Conservation (phyloP, 345 rosid genomes). For the Euphorbia lathyris region DNA sequence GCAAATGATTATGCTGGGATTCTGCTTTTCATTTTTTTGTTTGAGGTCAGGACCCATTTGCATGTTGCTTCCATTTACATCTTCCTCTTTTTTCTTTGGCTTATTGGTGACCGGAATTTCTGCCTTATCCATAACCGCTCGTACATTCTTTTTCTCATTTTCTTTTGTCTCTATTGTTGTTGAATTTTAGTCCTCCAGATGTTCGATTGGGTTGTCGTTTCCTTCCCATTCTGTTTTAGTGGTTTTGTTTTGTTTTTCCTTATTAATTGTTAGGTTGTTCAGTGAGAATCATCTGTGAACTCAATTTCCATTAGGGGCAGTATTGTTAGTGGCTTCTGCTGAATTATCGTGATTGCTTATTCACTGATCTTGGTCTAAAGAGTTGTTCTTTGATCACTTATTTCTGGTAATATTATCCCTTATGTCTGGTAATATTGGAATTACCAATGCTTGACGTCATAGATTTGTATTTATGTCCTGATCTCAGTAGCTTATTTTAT, state of each 20-base stretch:
- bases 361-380: background rate
- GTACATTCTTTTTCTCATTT: background rate
- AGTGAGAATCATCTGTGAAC: background rate
- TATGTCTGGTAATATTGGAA: background rate
- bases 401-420: too few species aligned
- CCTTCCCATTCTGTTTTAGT: background rate
- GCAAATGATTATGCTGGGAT: background rate
- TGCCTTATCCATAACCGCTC: background rate
- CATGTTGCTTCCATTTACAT: constrained; percentile 1
- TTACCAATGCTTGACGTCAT: constrained; percentile 2
- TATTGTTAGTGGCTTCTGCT: background rate
- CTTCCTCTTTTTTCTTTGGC: constrained; percentile 4
- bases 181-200: background rate
- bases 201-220: background rate
- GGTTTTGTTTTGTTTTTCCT: background rate
- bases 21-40: constrained; percentile 3
- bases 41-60: background rate
- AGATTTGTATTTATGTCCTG: background rate
- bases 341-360: background rate
- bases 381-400: constrained; percentile 1
- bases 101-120: background rate
- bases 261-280: background rate
- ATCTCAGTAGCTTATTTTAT: constrained; percentile 5
- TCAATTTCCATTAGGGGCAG: background rate
- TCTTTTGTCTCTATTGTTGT: background rate